A percentile compares a stretch with the other conserved stretches of the same genome.
Conservation (phyloP, 2,329 filamentous ascomycete genomes). For the Chaetomium sp. region DNA sequence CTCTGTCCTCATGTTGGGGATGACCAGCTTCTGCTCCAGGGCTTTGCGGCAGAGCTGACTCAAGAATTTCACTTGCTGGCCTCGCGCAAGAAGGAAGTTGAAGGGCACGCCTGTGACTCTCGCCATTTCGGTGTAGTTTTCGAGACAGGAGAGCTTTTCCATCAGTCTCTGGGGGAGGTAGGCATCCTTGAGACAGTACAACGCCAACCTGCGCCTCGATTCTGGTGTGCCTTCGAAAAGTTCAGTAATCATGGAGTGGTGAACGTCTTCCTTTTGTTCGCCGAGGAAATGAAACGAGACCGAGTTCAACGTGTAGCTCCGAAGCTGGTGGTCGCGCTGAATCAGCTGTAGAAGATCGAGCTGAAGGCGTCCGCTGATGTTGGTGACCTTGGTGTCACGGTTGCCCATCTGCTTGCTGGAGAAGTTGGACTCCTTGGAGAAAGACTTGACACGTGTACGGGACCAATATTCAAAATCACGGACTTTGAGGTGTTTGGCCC, state of each 20-base stretch:
- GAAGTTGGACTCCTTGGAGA: slow-evolving; percentile 78
- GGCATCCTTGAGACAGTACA: slow-evolving; percentile 97
- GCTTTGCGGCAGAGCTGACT: slow-evolving; percentile 97
- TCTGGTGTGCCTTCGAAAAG: slow-evolving; percentile 95
- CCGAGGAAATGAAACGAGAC: slow-evolving; percentile 93
- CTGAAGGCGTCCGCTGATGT: slow-evolving; percentile 90
- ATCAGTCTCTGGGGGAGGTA: slow-evolving; percentile 92
- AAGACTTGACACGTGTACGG: slow-evolving; percentile 68
- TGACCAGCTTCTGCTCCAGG: slow-evolving; percentile 87
- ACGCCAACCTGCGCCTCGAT: slow-evolving; percentile 82
- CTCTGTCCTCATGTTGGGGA: slow-evolving; percentile 79
- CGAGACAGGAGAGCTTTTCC: slow-evolving; percentile 97
- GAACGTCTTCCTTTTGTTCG: slow-evolving; percentile 98
- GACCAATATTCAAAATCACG: slow-evolving; percentile 84
- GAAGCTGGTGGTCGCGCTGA: slow-evolving; percentile 89
- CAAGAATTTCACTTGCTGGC: slow-evolving; percentile 97
- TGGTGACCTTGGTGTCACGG: slow-evolving; percentile 90
- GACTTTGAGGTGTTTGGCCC: slow-evolving; percentile 82
- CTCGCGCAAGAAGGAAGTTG: slow-evolving; percentile 86
- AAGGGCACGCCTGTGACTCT: slow-evolving; percentile 98
- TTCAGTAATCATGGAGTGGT: slow-evolving; percentile 99
- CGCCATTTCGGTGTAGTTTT: slow-evolving; percentile 99
- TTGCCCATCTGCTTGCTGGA: slow-evolving; percentile 99
- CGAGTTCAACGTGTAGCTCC: slow-evolving; percentile 97
- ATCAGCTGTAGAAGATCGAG: slow-evolving; percentile 93